Evolutionary conservation across 306 rosid genomes (phyloP).

Genomic region (Ochetophila trinervis): DNA sequence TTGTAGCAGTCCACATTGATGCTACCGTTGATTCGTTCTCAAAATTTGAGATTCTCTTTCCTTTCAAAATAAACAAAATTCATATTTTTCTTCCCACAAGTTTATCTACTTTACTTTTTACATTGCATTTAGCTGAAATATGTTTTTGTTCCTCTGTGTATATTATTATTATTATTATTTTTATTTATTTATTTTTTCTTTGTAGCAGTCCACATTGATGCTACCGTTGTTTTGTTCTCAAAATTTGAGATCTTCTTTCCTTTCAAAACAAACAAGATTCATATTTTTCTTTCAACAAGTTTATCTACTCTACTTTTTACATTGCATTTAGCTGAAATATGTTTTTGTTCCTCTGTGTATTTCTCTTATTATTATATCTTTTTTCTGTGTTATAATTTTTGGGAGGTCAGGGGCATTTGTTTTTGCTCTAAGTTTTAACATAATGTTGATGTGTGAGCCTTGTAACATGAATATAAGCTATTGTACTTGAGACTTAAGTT

Average conservation of each 20-base stretch:
- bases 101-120: too few relatives aligned
- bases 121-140: too few relatives aligned
- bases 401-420: neutral
- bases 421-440: neutral
- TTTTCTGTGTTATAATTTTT: too few relatives aligned
- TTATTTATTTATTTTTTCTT: neutral
- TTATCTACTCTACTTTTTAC: too few relatives aligned
- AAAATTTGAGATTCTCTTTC: neutral
- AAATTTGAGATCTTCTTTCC: neutral
- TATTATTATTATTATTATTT: too few relatives aligned
- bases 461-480: constrained; percentile 7
- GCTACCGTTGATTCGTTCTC: neutral
- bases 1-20: neutral
- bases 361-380: too few relatives aligned
- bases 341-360: too few relatives aligned
- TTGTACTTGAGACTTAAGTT: constrained; percentile 11
- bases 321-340: neutral
- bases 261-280: neutral
- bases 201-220: neutral
- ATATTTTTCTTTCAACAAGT: neutral
- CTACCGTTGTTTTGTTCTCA: neutral
- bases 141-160: too few relatives aligned
- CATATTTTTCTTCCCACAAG: too few relatives aligned
- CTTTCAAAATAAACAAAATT: too few relatives aligned
- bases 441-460: constrained; percentile 1